These are phyloP conservation scores for Talaromyces sp. DNA, from an alignment of 2,329 filamentous ascomycete species.

Conservation along the genomic window DNA sequence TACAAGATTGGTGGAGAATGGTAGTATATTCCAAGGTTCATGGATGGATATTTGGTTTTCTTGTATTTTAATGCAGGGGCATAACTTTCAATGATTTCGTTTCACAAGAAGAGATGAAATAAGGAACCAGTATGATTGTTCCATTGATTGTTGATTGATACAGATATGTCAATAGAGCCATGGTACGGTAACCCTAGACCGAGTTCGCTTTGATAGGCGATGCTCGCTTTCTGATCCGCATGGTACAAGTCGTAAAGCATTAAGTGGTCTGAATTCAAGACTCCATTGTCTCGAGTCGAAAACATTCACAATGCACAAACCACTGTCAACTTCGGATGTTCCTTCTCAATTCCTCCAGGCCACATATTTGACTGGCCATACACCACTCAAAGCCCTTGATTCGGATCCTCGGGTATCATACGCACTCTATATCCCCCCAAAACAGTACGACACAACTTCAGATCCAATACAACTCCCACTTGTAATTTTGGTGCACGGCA, in stretches of 20 bases:
- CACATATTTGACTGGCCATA: conserved; percentile 26
- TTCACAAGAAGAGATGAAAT: not conserved
- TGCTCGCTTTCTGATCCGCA: not conserved
- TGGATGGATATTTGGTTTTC: not conserved
- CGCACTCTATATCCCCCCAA: conserved; percentile 26
- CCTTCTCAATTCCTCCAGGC: conserved; percentile 24
- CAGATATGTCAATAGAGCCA: too few relatives aligned
- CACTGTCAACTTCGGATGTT: not conserved
- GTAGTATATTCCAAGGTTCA: not conserved
- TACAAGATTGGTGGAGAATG: conserved; percentile 56
- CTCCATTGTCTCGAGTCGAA: not conserved
- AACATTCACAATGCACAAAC: not conserved
- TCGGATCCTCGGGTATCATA: conserved; percentile 30
- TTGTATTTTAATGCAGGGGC: not conserved
- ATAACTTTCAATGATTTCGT: not conserved
- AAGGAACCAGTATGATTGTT: not conserved
- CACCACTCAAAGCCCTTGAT: conserved; percentile 22
- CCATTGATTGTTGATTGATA: too few relatives aligned
- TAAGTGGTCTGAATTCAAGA: not conserved
- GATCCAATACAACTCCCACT: conserved; percentile 22
- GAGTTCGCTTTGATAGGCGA: not conserved
- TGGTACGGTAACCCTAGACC: not conserved
- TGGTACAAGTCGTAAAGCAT: too few relatives aligned
- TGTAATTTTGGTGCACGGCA: conserved; percentile 32
- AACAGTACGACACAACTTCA: conserved; percentile 20